Percentiles rank a stretch among this genome's conserved stretches.
Conservation (phyloP, 1,139 yeast species). For the Candida tropicalis region DNA sequence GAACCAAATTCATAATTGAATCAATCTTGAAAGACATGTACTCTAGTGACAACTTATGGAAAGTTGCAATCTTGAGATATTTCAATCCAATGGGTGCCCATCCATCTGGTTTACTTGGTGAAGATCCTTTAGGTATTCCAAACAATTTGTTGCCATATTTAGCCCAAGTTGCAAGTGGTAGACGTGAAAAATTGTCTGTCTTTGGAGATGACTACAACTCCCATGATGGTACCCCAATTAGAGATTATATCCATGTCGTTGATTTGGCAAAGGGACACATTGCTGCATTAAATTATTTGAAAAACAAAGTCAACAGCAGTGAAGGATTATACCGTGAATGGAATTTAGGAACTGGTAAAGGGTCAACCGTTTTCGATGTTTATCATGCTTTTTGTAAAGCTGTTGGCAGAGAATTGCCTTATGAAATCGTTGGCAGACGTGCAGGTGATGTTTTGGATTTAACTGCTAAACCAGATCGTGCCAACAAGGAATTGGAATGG, state of each 20-base stretch:
- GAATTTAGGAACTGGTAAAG: slow-evolving; percentile 84
- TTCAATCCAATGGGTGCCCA: slow-evolving; percentile 89
- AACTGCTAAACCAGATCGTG: slow-evolving; percentile 72
- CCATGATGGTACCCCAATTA: slow-evolving; percentile 78
- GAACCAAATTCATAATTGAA: slow-evolving; percentile 70
- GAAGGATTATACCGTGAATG: slow-evolving; percentile 70
- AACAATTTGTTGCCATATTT: slow-evolving; percentile 75
- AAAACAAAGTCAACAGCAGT: slow-evolving; percentile 23
- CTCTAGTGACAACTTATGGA: slow-evolving; percentile 50
- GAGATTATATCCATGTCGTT: slow-evolving; percentile 82
- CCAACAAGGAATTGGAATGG: slow-evolving; percentile 70
- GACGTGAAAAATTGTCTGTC: slow-evolving; percentile 63
- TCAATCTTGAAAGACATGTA: slow-evolving; percentile 61
- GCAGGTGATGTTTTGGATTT: slow-evolving; percentile 79
- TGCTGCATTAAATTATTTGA: slow-evolving; percentile 66
- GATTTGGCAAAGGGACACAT: slow-evolving; percentile 83
- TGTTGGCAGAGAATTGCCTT: slow-evolving; percentile 68
- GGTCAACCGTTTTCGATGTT: slow-evolving; percentile 77
- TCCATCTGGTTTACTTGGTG: slow-evolving; percentile 78
- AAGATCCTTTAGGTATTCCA: slow-evolving; percentile 78
- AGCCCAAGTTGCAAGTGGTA: slow-evolving; percentile 78
- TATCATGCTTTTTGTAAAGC: slow-evolving; percentile 67
- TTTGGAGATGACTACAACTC: slow-evolving; percentile 72
- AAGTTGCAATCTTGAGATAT: slow-evolving; percentile 70
- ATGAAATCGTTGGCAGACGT: slow-evolving; percentile 65